Percentiles rank a stretch among this genome's conserved stretches.
Conservation (phyloP, 768 basidiomycete genomes). For the Amanita pseudoporphyria region DNA sequence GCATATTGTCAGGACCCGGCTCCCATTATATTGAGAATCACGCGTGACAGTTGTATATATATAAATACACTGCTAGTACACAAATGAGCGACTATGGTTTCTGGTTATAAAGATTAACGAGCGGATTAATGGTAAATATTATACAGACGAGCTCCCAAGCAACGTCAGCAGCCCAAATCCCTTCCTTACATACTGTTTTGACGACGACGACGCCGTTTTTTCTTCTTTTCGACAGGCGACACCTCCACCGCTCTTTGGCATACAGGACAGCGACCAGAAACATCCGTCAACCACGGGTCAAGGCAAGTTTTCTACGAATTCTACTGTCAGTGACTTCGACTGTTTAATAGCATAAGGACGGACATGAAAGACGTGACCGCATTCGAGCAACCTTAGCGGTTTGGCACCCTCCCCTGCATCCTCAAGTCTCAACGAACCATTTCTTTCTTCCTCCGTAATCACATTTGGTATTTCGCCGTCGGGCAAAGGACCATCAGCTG, state of each 20-base stretch:
- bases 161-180: background rate
- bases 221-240: constrained; percentile 20
- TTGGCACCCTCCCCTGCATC: constrained; percentile 74
- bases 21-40: too few species aligned
- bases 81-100: background rate
- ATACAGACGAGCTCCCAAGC: background rate
- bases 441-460: constrained; percentile 29
- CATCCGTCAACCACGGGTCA: constrained; percentile 81
- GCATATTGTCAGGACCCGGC: too few species aligned
- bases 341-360: constrained; percentile 19
- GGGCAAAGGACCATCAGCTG: constrained; percentile 5
- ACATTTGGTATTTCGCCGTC: constrained; percentile 20
- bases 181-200: background rate
- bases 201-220: constrained; percentile 18
- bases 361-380: constrained; percentile 89
- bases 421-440: constrained; percentile 39
- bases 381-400: constrained; percentile 64
- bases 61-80: background rate
- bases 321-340: constrained; percentile 4
- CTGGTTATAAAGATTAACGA: background rate
- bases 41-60: background rate
- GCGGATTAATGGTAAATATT: background rate
- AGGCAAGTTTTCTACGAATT: constrained; percentile 67
- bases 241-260: constrained; percentile 71
- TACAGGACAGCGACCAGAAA: constrained; percentile 81